phyloP scores from a whole-genome alignment of 2,329 filamentous ascomycete genomes.

The Aspergillus hiratsukae region DNA sequence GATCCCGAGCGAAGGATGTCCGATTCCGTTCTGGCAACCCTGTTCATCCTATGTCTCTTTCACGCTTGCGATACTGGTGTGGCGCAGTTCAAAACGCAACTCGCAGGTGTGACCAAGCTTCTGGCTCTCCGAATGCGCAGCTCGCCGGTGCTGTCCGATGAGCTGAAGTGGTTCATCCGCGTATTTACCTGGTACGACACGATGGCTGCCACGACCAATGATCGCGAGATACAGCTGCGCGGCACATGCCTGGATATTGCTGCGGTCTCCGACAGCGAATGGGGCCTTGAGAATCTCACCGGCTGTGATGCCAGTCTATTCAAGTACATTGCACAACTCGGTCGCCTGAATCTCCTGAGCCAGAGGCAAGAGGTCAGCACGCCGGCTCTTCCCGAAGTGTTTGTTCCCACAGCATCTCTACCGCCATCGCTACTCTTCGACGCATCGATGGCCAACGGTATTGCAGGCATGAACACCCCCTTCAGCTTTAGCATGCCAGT shows the following conservation, averaged over 20 bases:
- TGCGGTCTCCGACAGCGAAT: constrained; percentile 61
- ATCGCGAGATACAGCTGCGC: constrained; percentile 77
- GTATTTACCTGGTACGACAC: constrained; percentile 95
- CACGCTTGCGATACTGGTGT: constrained; percentile 91
- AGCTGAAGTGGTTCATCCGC: constrained; percentile 74
- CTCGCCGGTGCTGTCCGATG: constrained; percentile 61
- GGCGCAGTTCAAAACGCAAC: constrained; percentile 88
- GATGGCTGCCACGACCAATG: constrained; percentile 86
- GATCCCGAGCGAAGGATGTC: constrained; percentile 70
- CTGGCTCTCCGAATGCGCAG: constrained; percentile 67
- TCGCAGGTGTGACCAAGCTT: constrained; percentile 88
- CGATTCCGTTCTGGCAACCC: constrained; percentile 81
- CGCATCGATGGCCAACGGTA: constrained; percentile 7
- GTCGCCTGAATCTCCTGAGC: constrained; percentile 77
- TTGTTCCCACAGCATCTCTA: constrained; percentile 21
- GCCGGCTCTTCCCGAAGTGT: constrained; percentile 8
- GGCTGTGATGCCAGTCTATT: constrained; percentile 85
- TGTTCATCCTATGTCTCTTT: constrained; percentile 84
- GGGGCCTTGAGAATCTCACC: constrained; percentile 75
- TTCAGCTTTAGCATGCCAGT: constrained; percentile 32
- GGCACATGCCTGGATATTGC: constrained; percentile 60
- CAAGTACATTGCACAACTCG: constrained; percentile 77
- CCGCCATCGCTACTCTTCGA: constrained; percentile 29
- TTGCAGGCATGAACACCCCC: constrained; percentile 38
- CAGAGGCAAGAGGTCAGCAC: constrained; percentile 52